Evolutionary conservation across 305 asterid species (phyloP).

Genomic region (Fraxinus baroniana): DNA sequence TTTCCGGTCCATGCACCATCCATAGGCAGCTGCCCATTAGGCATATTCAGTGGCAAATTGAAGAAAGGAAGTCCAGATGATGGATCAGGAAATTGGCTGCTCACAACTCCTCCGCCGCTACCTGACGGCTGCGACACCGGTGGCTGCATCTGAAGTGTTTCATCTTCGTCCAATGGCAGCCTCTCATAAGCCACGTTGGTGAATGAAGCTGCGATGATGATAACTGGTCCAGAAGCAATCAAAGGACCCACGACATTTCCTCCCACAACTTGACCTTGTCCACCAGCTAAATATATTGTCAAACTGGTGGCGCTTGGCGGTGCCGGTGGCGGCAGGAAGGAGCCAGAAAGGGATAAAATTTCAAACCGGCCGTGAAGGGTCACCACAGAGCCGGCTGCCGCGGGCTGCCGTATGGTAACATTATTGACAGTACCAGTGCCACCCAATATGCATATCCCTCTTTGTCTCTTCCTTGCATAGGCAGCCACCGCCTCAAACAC

Average conservation of each 20-base stretch:
- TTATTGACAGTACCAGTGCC: slow-evolving; percentile 47
- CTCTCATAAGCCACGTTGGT: slow-evolving; percentile 53
- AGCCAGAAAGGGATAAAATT: slow-evolving; percentile 43
- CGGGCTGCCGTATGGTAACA: slow-evolving; percentile 43
- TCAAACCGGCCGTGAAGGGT: slow-evolving; percentile 47
- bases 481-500: slow-evolving; percentile 45
- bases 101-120: slow-evolving; percentile 15
- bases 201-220: slow-evolving; percentile 42
- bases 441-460: slow-evolving; percentile 43
- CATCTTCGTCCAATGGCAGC: slow-evolving; percentile 47
- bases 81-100: slow-evolving; percentile 39
- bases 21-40: slow-evolving; percentile 44
- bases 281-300: slow-evolving; percentile 41
- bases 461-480: slow-evolving; percentile 42
- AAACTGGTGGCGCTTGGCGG: slow-evolving; percentile 56
- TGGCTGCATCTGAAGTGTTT: slow-evolving; percentile 30
- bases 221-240: slow-evolving; percentile 47
- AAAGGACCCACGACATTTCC: slow-evolving; percentile 50
- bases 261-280: slow-evolving; percentile 54
- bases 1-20: slow-evolving; percentile 73
- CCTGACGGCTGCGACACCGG: slow-evolving; percentile 19
- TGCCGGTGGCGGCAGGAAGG: slow-evolving; percentile 49
- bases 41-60: slow-evolving; percentile 46
- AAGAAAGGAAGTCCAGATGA: slow-evolving; percentile 50
- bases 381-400: slow-evolving; percentile 40